Percentiles rank a stretch among this genome's conserved stretches.
These are phyloP conservation scores for Eutypella sp. DNA, from an alignment of 2,329 filamentous ascomycete genomes.

Conservation along the genomic window DNA sequence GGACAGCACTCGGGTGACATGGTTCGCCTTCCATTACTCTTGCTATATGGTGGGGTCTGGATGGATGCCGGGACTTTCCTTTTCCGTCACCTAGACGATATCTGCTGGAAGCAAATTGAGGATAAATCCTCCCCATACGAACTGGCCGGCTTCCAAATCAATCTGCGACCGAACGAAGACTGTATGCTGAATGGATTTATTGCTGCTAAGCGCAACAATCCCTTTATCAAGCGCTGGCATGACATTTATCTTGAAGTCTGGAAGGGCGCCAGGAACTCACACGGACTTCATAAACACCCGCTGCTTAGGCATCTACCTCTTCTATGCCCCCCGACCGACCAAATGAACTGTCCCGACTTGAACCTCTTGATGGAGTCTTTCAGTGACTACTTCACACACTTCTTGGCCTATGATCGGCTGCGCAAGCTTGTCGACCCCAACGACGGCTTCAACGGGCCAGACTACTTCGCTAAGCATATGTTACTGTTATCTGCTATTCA, in stretches of 20 bases:
- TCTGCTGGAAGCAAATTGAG: slow-evolving; percentile 37
- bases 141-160: slow-evolving; percentile 24
- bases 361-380: slow-evolving; percentile 20
- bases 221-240: slow-evolving; percentile 40
- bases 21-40: slow-evolving; percentile 37
- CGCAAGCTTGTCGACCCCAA: slow-evolving; percentile 28
- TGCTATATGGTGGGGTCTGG: slow-evolving; percentile 37
- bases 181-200: slow-evolving; percentile 37
- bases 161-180: slow-evolving; percentile 20
- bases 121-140: slow-evolving; percentile 31
- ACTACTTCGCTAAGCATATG: slow-evolving; percentile 28
- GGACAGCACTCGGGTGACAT: slow-evolving; percentile 43
- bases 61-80: slow-evolving; percentile 39
- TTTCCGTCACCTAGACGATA: slow-evolving; percentile 34
- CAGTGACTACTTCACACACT: slow-evolving; percentile 28
- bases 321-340: slow-evolving; percentile 17
- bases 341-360: slow-evolving; percentile 18
- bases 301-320: slow-evolving; percentile 24
- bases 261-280: slow-evolving; percentile 26
- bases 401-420: slow-evolving; percentile 25
- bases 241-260: slow-evolving; percentile 32
- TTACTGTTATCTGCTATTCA: slow-evolving; percentile 26
- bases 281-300: slow-evolving; percentile 28
- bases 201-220: slow-evolving; percentile 34
- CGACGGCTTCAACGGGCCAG: slow-evolving; percentile 29